Evolutionary conservation across 805 yeast genomes (phyloP).

Genomic region (Candida coleopterorum): DNA sequence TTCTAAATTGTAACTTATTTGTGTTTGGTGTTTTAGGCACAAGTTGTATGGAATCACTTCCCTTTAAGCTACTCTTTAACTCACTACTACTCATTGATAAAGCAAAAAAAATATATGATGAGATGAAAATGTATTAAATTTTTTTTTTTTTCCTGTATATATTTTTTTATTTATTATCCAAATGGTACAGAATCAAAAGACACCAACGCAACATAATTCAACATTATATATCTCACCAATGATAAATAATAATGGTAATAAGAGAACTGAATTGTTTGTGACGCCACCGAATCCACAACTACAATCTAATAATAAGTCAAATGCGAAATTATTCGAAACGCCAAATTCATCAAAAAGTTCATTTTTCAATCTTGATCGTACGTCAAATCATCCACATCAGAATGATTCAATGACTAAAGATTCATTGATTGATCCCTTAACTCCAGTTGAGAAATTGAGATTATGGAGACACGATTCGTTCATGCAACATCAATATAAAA

Average conservation of each 20-base stretch:
- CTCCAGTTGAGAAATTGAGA: constrained; percentile 81
- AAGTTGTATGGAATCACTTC: constrained; percentile 1
- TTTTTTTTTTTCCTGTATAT: too few relatives aligned
- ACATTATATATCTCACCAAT: constrained; percentile 72
- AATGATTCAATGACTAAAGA: not conserved
- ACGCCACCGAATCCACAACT: constrained; percentile 43
- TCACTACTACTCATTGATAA: not conserved
- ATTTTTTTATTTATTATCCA: too few relatives aligned
- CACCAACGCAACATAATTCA: constrained; percentile 61
- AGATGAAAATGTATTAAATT: too few relatives aligned
- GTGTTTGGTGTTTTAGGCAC: not conserved
- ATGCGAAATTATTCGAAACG: constrained; percentile 35
- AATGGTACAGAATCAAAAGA: constrained; percentile 23
- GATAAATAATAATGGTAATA: too few relatives aligned
- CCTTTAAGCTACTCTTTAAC: constrained; percentile 8
- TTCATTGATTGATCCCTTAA: constrained; percentile 37
- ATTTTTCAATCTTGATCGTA: constrained; percentile 30
- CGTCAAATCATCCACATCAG: constrained; percentile 6
- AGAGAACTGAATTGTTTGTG: constrained; percentile 36
- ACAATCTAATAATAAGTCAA: constrained; percentile 9
- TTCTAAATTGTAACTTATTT: constrained; percentile 50
- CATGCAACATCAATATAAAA: constrained; percentile 84
- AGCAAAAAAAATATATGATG: too few relatives aligned
- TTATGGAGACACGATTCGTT: constrained; percentile 92
- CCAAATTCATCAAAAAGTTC: constrained; percentile 33